These are phyloP conservation scores for Kazachstania taianensis DNA, from an alignment of 805 yeast species.

Conservation along the genomic window DNA sequence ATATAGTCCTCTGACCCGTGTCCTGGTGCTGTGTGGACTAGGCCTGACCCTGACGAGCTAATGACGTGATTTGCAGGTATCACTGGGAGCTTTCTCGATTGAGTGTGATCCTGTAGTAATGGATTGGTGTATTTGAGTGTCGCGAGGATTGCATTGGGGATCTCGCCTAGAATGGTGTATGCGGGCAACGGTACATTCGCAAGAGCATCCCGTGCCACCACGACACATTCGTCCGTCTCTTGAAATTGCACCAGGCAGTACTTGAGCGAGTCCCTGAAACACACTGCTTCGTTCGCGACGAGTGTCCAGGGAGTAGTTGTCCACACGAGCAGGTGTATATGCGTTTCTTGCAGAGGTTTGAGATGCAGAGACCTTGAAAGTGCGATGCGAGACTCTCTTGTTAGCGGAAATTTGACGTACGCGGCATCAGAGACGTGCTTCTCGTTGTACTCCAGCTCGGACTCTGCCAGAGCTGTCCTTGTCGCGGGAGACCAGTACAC, in stretches of 20 bases:
- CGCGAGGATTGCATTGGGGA: conserved; percentile 37
- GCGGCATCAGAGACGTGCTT: conserved; percentile 60
- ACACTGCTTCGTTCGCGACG: conserved; percentile 76
- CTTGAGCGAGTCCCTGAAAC: conserved; percentile 46
- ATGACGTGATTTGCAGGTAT: conserved; percentile 78
- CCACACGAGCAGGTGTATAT: conserved; percentile 58
- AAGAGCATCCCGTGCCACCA: conserved; percentile 48
- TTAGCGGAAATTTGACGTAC: conserved; percentile 56
- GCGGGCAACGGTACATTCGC: conserved; percentile 26
- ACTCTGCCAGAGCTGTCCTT: conserved; percentile 89
- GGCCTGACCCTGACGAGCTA: conserved; percentile 77
- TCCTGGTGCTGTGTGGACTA: conserved; percentile 96
- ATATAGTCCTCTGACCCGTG: conserved; percentile 92
- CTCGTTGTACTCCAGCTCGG: conserved; percentile 82
- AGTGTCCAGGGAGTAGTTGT: conserved; percentile 99
- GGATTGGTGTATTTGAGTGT: conserved; percentile 47
- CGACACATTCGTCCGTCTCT: conserved; percentile 32
- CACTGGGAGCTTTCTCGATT: conserved; percentile 48
- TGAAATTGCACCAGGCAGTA: conserved; percentile 43
- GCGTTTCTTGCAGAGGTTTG: background rate
- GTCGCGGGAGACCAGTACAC: conserved; percentile 97
- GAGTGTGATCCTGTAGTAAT: conserved; percentile 31
- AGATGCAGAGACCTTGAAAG: conserved; percentile 1
- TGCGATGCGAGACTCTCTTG: conserved; percentile 13
- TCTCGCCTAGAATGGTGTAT: conserved; percentile 13